These are phyloP conservation scores for Linderniella brevidens DNA, from an alignment of 257 asterid species.

Conservation along the genomic window DNA sequence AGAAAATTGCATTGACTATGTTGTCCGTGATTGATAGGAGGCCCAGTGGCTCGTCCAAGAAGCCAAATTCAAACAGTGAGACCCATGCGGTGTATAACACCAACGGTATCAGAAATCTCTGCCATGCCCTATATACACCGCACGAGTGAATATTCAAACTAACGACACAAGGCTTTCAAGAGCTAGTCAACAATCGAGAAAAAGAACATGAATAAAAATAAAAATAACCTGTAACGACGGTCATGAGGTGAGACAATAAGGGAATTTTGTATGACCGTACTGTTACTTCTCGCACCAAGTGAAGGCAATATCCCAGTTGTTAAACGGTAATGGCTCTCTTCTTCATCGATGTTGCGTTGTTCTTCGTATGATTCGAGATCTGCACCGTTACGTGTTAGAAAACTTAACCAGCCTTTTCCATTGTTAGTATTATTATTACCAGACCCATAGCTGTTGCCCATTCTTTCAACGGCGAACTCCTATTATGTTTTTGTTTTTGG, in stretches of 20 bases:
- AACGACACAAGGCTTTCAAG: too few relatives aligned
- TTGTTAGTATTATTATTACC: too few relatives aligned
- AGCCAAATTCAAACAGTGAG: constrained; percentile 85
- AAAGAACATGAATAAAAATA: too few relatives aligned
- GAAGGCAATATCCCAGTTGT: constrained; percentile 34
- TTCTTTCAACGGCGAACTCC: too few relatives aligned
- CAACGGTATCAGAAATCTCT: constrained; percentile 45
- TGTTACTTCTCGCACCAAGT: constrained; percentile 32
- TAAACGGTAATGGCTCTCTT: constrained; percentile 32
- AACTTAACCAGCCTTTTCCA: too few relatives aligned
- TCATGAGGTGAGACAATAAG: constrained; percentile 36
- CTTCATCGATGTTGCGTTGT: constrained; percentile 17
- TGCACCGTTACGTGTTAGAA: too few relatives aligned
- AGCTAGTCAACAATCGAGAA: too few relatives aligned
- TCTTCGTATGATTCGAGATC: too few relatives aligned
- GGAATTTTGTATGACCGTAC: constrained; percentile 20
- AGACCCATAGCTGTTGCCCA: too few relatives aligned
- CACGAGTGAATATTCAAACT: too few relatives aligned
- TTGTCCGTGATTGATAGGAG: constrained; percentile 47
- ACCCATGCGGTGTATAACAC: constrained; percentile 89
- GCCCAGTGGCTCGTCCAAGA: constrained; percentile 30
- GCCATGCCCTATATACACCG: constrained; percentile 84
- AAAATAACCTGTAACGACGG: constrained; percentile 35
- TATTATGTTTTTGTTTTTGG: too few relatives aligned
- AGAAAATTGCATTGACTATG: constrained; percentile 65